Evolutionary conservation across 768 basidiomycete species (phyloP).

Genomic region (Kwoniella mangroviensis): DNA sequence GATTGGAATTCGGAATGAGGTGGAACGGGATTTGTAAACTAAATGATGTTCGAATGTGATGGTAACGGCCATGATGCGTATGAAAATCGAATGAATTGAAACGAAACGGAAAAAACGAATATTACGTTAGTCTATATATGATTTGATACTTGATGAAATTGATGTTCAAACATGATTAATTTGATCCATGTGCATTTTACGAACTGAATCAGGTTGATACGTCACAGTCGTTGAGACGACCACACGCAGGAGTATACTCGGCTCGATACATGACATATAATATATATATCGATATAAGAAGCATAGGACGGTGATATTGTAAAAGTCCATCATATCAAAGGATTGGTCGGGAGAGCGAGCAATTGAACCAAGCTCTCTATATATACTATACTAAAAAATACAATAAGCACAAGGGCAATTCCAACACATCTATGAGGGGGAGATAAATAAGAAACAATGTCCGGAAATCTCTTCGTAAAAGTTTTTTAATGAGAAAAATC

Average conservation of each 20-base stretch:
- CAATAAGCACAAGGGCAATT: not conserved
- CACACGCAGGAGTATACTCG: not conserved
- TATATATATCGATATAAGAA: not conserved
- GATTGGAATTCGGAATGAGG: not conserved
- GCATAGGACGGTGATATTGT: not conserved
- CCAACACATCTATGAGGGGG: not conserved
- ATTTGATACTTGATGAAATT: no score
- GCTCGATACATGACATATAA: conserved; percentile 6
- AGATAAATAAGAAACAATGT: not conserved
- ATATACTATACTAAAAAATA: not conserved
- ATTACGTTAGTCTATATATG: no score
- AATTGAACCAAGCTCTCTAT: not conserved
- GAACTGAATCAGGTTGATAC: no score
- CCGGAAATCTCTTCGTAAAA: not conserved
- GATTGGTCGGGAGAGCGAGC: not conserved
- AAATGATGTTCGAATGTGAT: no score
- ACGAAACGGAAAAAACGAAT: no score
- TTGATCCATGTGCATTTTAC: no score
- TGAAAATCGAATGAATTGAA: no score
- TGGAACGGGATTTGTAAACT: not conserved
- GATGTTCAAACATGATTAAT: no score
- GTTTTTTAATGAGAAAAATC: not conserved
- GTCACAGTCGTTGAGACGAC: not conserved
- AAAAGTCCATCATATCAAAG: not conserved
- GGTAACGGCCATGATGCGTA: no score